Conservation (phyloP, 768 basidiomycete genomes). For the Boletus pseudopeckii region DNA sequence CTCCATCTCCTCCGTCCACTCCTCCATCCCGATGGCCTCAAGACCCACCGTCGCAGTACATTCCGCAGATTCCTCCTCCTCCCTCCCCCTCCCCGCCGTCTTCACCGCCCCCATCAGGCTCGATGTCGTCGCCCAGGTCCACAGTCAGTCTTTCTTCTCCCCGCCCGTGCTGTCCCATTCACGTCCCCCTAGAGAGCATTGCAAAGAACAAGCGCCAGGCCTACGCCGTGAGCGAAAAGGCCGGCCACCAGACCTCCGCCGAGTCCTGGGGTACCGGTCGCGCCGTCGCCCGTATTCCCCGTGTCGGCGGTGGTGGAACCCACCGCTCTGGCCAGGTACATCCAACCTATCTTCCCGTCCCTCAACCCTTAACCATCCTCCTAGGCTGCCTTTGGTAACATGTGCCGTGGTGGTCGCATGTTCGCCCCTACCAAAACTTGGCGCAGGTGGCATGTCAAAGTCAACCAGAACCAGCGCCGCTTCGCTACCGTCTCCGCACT, state of each 20-base stretch:
- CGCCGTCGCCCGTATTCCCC: conserved; percentile 99
- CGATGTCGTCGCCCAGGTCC: conserved; percentile 97
- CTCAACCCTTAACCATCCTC: conserved; percentile 1
- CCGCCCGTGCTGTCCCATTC: not conserved
- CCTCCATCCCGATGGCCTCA: conserved; percentile 65
- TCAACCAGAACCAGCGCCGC: conserved; percentile 98
- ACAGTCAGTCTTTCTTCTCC: conserved; percentile 73
- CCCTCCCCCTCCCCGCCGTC: conserved; percentile 92
- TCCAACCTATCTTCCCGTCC: not conserved
- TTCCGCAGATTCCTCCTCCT: conserved; percentile 79
- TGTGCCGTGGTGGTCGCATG: conserved; percentile 99
- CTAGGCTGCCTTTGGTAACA: conserved; percentile 99
- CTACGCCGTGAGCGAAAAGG: conserved; percentile 95
- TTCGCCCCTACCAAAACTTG: conserved; percentile 99
- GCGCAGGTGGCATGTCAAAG: conserved; percentile 99
- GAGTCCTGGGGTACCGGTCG: conserved; percentile 99
- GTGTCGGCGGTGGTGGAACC: conserved; percentile 98
- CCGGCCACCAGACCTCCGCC: conserved; percentile 97
- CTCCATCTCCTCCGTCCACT: conserved; percentile 31
- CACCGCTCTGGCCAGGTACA: conserved; percentile 93
- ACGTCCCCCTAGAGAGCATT: conserved; percentile 70
- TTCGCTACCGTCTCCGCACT: conserved; percentile 97
- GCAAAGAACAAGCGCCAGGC: conserved; percentile 98
- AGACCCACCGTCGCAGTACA: conserved; percentile 88
- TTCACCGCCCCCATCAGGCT: conserved; percentile 97